Conservation (phyloP, 257 asterid species). For the Thymus quinquecostatus region DNA sequence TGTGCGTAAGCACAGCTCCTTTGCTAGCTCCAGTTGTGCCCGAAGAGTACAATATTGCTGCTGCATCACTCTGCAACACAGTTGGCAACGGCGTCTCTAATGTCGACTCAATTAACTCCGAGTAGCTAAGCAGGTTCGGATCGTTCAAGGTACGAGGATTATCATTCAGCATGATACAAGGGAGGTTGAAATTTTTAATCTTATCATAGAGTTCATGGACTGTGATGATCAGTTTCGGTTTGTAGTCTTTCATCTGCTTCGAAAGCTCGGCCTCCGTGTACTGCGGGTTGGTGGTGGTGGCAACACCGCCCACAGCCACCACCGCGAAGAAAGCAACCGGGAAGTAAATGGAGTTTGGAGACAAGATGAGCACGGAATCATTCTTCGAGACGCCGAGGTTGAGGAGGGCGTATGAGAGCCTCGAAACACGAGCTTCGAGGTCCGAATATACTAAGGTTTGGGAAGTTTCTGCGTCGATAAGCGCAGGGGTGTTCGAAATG, state of each 20-base stretch:
- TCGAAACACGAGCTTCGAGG: constrained; percentile 30
- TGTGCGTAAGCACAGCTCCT: constrained; percentile 45
- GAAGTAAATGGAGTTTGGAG: constrained; percentile 44
- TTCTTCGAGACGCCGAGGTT: constrained; percentile 37
- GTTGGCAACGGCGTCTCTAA: background rate
- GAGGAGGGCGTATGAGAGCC: constrained; percentile 34
- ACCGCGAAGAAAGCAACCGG: constrained; percentile 38
- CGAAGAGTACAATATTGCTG: constrained; percentile 45
- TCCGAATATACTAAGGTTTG: constrained; percentile 32
- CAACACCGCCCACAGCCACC: constrained; percentile 38
- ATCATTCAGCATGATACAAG: constrained; percentile 23
- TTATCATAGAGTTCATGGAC: constrained; percentile 34
- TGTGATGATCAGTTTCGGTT: constrained; percentile 43
- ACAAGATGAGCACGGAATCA: constrained; percentile 36
- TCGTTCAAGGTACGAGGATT: background rate
- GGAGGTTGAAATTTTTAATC: constrained; percentile 38
- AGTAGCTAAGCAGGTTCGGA: background rate
- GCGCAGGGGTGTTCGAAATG: constrained; percentile 36
- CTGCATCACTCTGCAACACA: constrained; percentile 34
- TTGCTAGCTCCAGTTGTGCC: constrained; percentile 46
- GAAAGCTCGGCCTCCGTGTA: constrained; percentile 35
- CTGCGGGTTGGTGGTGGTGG: constrained; percentile 39
- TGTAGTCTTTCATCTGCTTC: constrained; percentile 36
- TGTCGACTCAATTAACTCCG: constrained; percentile 21
- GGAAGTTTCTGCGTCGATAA: constrained; percentile 38